Evolutionary conservation across 2,329 filamentous ascomycete species (phyloP), one percentile per base, ranked within the genome.

Genomic region (Colletotrichum acutatum): DNA sequence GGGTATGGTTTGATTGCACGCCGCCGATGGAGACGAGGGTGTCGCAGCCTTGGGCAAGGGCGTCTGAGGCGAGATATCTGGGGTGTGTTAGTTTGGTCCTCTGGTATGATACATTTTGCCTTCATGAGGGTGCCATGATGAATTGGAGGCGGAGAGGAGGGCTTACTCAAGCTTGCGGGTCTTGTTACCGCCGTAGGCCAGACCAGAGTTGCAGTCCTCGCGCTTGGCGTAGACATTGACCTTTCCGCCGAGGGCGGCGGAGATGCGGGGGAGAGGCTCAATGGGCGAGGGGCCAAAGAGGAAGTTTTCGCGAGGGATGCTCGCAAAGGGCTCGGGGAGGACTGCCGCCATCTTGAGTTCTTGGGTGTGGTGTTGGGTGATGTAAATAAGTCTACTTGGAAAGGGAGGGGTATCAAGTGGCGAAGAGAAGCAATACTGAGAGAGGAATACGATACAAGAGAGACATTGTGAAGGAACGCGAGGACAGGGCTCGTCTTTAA

Each of bases 151-250:
- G 24, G 34, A 34, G 16, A 14, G 37, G 22, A 19, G 14, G 4
- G 77, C 79, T 75, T 79, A 89, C 85, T 94, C 91, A 2, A 93
- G 85, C 80, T 93, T 93, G 71, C 91, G 86, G 34, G 88, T 90
- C 82, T 93, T 93, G 84, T 93, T 93, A 66, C 91, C 91, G 49
- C 91, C 91, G 77, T 87, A 92, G 3, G 91, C 91, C 22, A 93
- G 86, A 0, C 88, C 89, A 1, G 90, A 92, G 82, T 92, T 93
- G 78, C 90, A 90, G 82, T 94, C 92, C 76, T 94, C 92, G 63
- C 92, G 88, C 82, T 94, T 94, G 66, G 92, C 92, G 78, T 90
- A 94, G 75, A 94, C 87, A 24, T 86, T 84, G 53, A 92, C 89
- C 76, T 87, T 87, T 34, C 87, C 87, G 61, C 89, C 87, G 5